Base-by-base conservation (phyloP, 225 moss, liverwort and hornwort species). In the Physcomitrium patens region DNA sequence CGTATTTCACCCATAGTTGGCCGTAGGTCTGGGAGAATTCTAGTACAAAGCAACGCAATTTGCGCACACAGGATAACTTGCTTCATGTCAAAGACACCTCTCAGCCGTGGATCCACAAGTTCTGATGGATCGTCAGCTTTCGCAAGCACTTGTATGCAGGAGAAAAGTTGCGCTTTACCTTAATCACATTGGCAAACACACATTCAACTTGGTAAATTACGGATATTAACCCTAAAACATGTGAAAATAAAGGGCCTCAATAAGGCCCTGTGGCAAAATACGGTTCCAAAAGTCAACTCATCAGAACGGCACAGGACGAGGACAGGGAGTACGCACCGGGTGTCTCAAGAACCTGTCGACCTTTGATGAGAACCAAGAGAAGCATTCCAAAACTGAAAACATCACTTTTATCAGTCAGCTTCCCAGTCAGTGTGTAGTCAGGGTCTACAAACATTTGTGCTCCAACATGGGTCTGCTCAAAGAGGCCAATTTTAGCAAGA, bases 381-480 rank as follows among this genome's bases (percentile, higher is more conserved):
- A 86, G 65, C 77, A 89, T 86, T 17, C 89, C 89, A 55, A 84
- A 84, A 63, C 86, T 86, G 79, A 83, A 89, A 26, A 89, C 81
- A 13, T 89, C 89, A 57, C 84, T 86, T 56, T 89, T 89, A 3
- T 83, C 83, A 1, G 89, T 81, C 54, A 89, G 48, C 50, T 80
- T 84, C 56, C 84, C 84, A 8, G 84, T 84, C 19, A 89, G 48
- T 52, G 84, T 66, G 63, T 78, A 86, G 64, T 89, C 86, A 1
- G 84, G 89, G 68, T 89, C 89, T 65, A 89, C 65, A 42, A 86
- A 89, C 15, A 76, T 77, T 12, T 79, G 75, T 7, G 83, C 74
- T 27, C 79, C 78, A 60, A 80, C 58, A 55, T 65, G 15, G 53
- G 79, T 73, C 50, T 76, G 73, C 75, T 88, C 77, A 27, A 64